Conservation (phyloP, 1,284 basidiomycete species). For the Thelephora terrestris region DNA sequence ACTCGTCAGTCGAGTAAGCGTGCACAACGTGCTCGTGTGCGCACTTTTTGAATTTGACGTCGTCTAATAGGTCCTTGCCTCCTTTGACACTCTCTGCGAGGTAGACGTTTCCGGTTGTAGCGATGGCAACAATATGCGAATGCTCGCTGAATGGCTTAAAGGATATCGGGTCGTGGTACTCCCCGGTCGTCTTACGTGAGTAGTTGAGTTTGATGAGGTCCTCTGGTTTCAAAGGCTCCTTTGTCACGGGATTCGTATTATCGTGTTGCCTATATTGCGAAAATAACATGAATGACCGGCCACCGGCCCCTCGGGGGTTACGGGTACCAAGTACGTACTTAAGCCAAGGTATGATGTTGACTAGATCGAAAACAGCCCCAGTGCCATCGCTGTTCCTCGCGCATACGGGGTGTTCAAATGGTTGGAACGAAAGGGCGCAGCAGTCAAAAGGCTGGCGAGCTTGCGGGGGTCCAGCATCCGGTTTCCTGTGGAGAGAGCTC, state of each 20-base stretch:
- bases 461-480: conserved; percentile 49
- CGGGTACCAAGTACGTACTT: conserved; percentile 47
- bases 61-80: conserved; percentile 78
- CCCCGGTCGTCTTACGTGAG: conserved; percentile 66
- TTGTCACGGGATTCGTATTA: conserved; percentile 80
- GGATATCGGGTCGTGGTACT: conserved; percentile 85
- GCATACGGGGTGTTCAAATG: conserved; percentile 84
- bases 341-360: conserved; percentile 89
- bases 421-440: conserved; percentile 88
- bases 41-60: conserved; percentile 79
- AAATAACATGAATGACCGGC: conserved; percentile 5
- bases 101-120: conserved; percentile 88
- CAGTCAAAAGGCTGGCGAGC: conserved; percentile 79
- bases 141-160: conserved; percentile 91
- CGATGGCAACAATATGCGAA: conserved; percentile 84
- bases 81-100: conserved; percentile 85
- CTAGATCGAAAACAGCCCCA: conserved; percentile 74
- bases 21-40: conserved; percentile 10
- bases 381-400: conserved; percentile 73
- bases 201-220: conserved; percentile 89
- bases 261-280: conserved; percentile 49
- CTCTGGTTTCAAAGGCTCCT: conserved; percentile 65
- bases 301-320: conserved; percentile 4
- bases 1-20: conserved; percentile 2
- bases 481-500: conserved; percentile 37